Evolutionary conservation across 1,284 basidiomycete species (phyloP), one percentile per base, ranked within the genome.

Genomic region (Sphaerobolus stellatus): DNA sequence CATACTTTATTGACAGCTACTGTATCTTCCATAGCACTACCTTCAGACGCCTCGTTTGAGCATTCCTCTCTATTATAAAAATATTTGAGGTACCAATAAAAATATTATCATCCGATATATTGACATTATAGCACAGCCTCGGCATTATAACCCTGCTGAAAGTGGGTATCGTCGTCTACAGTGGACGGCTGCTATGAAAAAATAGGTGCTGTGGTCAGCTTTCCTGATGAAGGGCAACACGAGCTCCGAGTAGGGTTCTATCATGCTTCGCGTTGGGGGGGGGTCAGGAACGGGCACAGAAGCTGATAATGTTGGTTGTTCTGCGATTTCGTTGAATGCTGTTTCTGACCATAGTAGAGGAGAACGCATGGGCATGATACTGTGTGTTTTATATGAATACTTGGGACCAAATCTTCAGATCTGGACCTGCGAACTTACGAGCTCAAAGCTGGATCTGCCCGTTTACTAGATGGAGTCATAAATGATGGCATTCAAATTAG

Each of bases 231-330:
- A 88, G 2, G 84, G 83, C 22, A 89, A 76, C 7, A 78, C 63
- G 5, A 85, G 66, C 64, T 88, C 83, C 31, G 82, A 78, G 63
- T 88, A 88, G 0, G 85, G 87, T 61, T 88, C 83, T 56, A 82
- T 74, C 85, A 88, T 88, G 52, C 75, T 68, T 4, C 85, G 74
- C 9, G 60, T 54, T 49, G n/a, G 59, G n/a, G n/a, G 41, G 29
- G 59, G 47, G 43, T 56, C 62, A 59, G 59, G 62, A 41, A 28
- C 65, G 60, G 31, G 66, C 20, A 58, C 51, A 20, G 59, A 52
- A 52, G 68, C 65, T 56, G 70, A 71, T 34, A 79, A 65, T 18
- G 38, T 13, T 18, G 50, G n/a, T n/a, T n/a, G n/a, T n/a, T n/a
- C n/a, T n/a, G n/a, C n/a, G n/a, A n/a, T n/a, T n/a, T n/a, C n/a